Evolutionary conservation across 805 yeast species (phyloP).

Genomic region (Schwanniomyces polymorphus): DNA sequence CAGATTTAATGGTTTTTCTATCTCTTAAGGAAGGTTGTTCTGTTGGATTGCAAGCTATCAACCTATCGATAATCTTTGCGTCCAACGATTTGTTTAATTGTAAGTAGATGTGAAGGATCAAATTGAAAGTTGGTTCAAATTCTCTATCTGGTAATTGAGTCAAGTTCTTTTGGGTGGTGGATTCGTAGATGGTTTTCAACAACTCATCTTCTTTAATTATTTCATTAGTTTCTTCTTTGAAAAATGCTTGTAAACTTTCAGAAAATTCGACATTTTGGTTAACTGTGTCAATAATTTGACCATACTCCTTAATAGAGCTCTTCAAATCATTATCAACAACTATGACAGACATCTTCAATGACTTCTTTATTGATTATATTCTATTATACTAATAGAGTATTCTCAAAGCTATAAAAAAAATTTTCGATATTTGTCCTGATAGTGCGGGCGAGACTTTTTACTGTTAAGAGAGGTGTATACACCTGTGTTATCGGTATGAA

Average conservation of each 20-base stretch:
- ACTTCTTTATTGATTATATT: background rate
- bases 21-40: conserved; percentile 42
- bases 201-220: conserved; percentile 28
- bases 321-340: conserved; percentile 43
- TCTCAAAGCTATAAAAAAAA: conserved; percentile 3
- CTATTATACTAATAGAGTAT: background rate
- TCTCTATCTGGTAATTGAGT: conserved; percentile 40
- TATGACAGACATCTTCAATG: conserved; percentile 26
- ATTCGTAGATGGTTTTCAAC: conserved; percentile 23
- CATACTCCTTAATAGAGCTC: conserved; percentile 41
- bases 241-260: conserved; percentile 19
- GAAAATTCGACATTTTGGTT: conserved; percentile 28
- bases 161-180: conserved; percentile 28
- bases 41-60: conserved; percentile 32
- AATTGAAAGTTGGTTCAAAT: conserved; percentile 46
- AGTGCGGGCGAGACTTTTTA: background rate
- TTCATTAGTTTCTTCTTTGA: conserved; percentile 19
- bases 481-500: background rate
- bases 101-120: conserved; percentile 33
- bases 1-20: conserved; percentile 41
- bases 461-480: background rate
- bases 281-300: conserved; percentile 35
- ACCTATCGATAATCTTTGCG: conserved; percentile 20
- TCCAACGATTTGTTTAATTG: conserved; percentile 30
- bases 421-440: conserved; percentile 5